Percentiles rank a stretch among this genome's conserved stretches.
Evolutionary conservation across 257 asterid genomes (phyloP).

Genomic region (Knoxia roxburghii): DNA sequence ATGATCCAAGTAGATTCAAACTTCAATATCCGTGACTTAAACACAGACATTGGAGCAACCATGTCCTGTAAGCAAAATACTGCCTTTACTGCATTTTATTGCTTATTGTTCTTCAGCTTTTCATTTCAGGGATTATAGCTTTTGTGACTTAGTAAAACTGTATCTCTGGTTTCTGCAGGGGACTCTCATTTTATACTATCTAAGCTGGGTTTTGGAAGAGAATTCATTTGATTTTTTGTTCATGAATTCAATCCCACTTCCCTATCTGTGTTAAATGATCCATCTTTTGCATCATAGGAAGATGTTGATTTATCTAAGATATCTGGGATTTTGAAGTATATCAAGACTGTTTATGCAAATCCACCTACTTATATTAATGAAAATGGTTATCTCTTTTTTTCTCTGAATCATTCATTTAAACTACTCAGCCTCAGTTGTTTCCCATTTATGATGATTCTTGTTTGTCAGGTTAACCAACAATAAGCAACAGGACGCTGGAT

Average conservation of each 20-base stretch:
- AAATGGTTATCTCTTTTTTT: conserved; percentile 22
- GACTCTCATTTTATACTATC: not conserved
- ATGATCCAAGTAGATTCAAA: conserved; percentile 21
- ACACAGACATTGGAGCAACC: conserved; percentile 29
- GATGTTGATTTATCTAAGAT: conserved; percentile 33
- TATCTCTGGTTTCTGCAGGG: not conserved
- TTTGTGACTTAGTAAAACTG: not conserved
- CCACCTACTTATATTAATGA: conserved; percentile 47
- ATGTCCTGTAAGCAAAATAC: conserved; percentile 17
- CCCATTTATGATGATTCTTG: not conserved
- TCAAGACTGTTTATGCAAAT: conserved; percentile 44
- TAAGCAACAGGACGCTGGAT: conserved; percentile 16
- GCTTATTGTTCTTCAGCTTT: not conserved
- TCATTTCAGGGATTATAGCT: not conserved
- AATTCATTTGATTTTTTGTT: not conserved
- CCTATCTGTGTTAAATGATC: not conserved
- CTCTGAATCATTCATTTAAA: not conserved
- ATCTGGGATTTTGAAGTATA: conserved; percentile 27
- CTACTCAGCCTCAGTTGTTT: not conserved
- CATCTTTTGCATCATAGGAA: conserved; percentile 9
- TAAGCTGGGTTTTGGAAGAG: not conserved
- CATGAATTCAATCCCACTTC: not conserved
- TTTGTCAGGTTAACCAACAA: conserved; percentile 13
- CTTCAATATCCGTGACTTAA: conserved; percentile 22
- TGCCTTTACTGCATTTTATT: not conserved